Conservation (phyloP, 176 grass and related monocot species). For the Sorghum bicolor region Sorghum_bicolor_NCBIv3 NC_012879.2:61088001-61088500, state of each 20-base stretch:
- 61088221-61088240: background rate
- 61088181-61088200: too few relatives aligned
- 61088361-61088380: slow-evolving; percentile 6
- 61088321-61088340: background rate
- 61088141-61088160: too few relatives aligned
- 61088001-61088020: slow-evolving; percentile 30
- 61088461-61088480: slow-evolving; percentile 44
- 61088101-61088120: too few relatives aligned
- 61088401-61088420: slow-evolving; percentile 76
- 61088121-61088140: too few relatives aligned
- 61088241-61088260: too few relatives aligned
- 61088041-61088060: background rate
- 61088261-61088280: too few relatives aligned
- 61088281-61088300: background rate
- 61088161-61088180: too few relatives aligned
- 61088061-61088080: background rate
- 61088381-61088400: slow-evolving; percentile 62
- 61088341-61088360: background rate
- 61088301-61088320: background rate
- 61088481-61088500: slow-evolving; percentile 5
- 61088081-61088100: too few relatives aligned
- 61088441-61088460: slow-evolving; percentile 44
- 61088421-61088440: slow-evolving; percentile 70
- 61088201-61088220: too few relatives aligned
- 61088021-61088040: background rate